Evolutionary conservation across 2,329 filamentous ascomycete genomes (phyloP).

Genomic region (Lachnellula subtilissima): DNA sequence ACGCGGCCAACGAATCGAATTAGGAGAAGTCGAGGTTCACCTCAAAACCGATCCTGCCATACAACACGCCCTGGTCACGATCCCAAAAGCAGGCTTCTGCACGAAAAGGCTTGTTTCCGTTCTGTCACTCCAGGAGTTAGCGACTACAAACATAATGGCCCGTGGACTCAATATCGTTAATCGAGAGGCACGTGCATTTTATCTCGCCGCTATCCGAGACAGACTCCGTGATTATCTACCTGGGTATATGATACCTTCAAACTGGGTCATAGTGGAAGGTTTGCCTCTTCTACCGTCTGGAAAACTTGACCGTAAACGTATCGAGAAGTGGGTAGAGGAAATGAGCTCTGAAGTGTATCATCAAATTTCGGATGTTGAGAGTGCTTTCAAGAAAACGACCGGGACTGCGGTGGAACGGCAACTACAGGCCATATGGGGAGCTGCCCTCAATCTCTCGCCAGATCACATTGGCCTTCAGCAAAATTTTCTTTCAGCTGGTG

Average conservation of each 20-base stretch:
- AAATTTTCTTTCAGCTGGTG: slow-evolving; percentile 34
- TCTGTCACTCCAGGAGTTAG: slow-evolving; percentile 1
- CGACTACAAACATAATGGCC: background rate
- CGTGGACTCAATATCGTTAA: background rate
- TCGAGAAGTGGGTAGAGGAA: slow-evolving; percentile 2
- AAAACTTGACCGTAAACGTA: slow-evolving; percentile 5
- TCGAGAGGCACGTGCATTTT: background rate
- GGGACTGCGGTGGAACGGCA: slow-evolving; percentile 9
- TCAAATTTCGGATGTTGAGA: background rate
- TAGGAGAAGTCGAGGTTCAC: slow-evolving; percentile 49
- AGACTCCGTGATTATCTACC: slow-evolving; percentile 1
- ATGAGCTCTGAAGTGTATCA: slow-evolving; percentile 2
- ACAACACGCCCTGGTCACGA: slow-evolving; percentile 2
- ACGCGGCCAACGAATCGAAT: slow-evolving; percentile 57
- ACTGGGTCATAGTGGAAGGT: slow-evolving; percentile 5
- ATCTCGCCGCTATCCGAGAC: slow-evolving; percentile 1
- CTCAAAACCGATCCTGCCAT: slow-evolving; percentile 5
- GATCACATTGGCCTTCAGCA: slow-evolving; percentile 28
- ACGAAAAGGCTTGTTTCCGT: slow-evolving; percentile 3
- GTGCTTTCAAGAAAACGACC: background rate
- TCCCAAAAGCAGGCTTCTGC: slow-evolving; percentile 6
- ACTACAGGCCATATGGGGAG: slow-evolving; percentile 36
- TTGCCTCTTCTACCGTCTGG: slow-evolving; percentile 8
- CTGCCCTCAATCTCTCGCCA: slow-evolving; percentile 36
- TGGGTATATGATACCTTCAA: slow-evolving; percentile 10